Conservation (phyloP, 1,139 yeast species). For the Suhomyces wounanorum region DNA sequence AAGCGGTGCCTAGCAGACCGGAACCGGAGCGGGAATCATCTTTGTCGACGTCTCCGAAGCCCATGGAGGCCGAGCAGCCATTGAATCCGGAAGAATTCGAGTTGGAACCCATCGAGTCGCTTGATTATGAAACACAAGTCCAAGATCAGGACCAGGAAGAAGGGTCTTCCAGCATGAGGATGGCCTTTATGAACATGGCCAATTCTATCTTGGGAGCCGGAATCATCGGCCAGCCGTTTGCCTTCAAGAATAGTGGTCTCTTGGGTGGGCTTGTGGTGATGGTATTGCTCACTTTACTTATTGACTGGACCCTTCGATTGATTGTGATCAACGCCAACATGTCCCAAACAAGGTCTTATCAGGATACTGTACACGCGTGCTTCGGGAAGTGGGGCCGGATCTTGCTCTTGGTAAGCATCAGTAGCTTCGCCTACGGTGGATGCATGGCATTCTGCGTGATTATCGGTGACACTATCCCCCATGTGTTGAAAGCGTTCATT, state of each 20-base stretch:
- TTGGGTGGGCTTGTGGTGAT: constrained; percentile 70
- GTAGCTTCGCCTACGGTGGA: constrained; percentile 92
- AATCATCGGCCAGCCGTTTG: constrained; percentile 91
- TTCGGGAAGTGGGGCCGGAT: constrained; percentile 75
- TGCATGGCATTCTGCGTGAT: constrained; percentile 92
- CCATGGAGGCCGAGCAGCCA: background rate
- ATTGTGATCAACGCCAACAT: constrained; percentile 83
- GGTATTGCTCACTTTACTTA: constrained; percentile 60
- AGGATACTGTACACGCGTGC: constrained; percentile 80
- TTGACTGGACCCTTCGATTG: constrained; percentile 83
- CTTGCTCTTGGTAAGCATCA: constrained; percentile 71
- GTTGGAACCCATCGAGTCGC: constrained; percentile 19
- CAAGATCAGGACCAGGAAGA: constrained; percentile 13
- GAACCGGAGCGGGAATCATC: background rate
- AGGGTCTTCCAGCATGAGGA: constrained; percentile 57
- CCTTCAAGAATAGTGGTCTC: constrained; percentile 78
- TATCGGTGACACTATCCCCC: constrained; percentile 94
- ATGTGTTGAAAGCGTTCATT: constrained; percentile 71
- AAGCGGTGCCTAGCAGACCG: constrained; percentile 9
- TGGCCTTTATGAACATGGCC: constrained; percentile 98
- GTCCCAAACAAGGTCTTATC: constrained; percentile 76
- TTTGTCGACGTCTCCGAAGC: background rate
- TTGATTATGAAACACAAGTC: constrained; percentile 14
- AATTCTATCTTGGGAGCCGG: constrained; percentile 94
- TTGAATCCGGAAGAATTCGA: constrained; percentile 23